Evolutionary conservation across 805 yeast genomes (phyloP), one percentile per base, ranked within the genome.

Genomic region (Candida maris): DNA sequence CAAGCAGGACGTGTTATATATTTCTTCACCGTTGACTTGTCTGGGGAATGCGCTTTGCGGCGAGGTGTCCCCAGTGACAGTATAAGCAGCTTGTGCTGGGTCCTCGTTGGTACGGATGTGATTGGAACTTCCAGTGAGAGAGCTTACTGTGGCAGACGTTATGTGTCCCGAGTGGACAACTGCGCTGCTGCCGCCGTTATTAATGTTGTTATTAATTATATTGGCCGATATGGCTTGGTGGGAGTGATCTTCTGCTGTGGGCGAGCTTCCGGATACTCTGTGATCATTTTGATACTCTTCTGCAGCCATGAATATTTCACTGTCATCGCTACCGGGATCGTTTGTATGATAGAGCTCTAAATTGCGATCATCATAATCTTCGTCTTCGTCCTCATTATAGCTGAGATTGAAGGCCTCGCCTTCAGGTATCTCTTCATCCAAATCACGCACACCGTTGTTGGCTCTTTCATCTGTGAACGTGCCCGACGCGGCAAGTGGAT

Each of bases 351-450:
- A 43, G 6, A 27, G 20, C 16, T 19, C 44, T 32, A 20, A 21
- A 18, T 27, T 30, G 18, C 13, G 35, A 19, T 28, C 29, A 30
- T 26, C 35, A n/a, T 27, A 19, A 7, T 48, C 48, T 6, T 48
- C 51, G 4, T 51, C 57, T n/a, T 48, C 51, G 10, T 42, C 47
- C 7, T 54, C 61, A 27, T 56, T 56, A 20, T 59, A 68, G 27
- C 48, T 58, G 19, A 60, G 61, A 18, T 53, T 56, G 20, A 56
- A 65, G 14, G 61, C 61, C 33, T 65, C 70, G 21, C 67, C 68
- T 39, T 68, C 63, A 1, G 70, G 66, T 4, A 73, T 49, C 3
- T 65, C 64, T 5, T 69, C 77, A 54, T 77, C 81, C 30, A 71
- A 51, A 45, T 73, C 72, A 22, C 42, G 34, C 23, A 48, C 61